Base-by-base conservation (phyloP, 768 basidiomycete genomes). In the Calvatia gigantea region DNA sequence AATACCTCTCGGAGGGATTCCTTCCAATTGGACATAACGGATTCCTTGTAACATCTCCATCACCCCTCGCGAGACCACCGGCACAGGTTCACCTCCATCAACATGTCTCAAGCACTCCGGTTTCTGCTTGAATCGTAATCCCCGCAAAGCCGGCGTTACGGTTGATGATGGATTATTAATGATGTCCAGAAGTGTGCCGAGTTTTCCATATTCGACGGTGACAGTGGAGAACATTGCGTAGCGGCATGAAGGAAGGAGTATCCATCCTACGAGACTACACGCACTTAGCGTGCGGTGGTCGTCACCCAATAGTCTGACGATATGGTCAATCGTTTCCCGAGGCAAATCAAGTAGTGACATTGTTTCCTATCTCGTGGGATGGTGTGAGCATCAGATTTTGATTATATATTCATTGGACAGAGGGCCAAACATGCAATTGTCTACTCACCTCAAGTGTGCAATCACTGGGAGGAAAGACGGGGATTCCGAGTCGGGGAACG, bases 211-310 rank as follows among this genome's bases (percentile, higher is more conserved):
- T 17, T 31, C 17, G 5, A 48, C 3, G 6, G 8, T 35, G 19
- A 48, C 19, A 4, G 46, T 48, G 1, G 29, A 48, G 42, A 43
- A 43, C 51, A 53, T 53, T 7, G 5, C 21, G 23, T 33, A 44
- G 23, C 51, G 51, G 33, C 51, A 53, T 2, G 51, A 53, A 4
- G 41, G 28, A 15, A 53, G 39, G 42, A 53, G 33, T 21, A 43
- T 8, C 51, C 39, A 17, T 17, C 39, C 39, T 15, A 42, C 28
- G 12, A 53, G 29, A 19, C 51, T 43, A 17, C 51, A 53, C 25
- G 51, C 41, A 6, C 38, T n/a, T 19, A 51, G 21, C 14, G 51
- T 19, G 4, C 17, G 4, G 15, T 8, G 51, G 41, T 51, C 50
- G 5, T 43, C 35, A 7, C 14, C 6, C 6, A 53, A 42, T 8